These are phyloP conservation scores for Colletotrichum plurivorum DNA, from an alignment of 2,329 filamentous ascomycete species.

Conservation along the genomic window DNA sequence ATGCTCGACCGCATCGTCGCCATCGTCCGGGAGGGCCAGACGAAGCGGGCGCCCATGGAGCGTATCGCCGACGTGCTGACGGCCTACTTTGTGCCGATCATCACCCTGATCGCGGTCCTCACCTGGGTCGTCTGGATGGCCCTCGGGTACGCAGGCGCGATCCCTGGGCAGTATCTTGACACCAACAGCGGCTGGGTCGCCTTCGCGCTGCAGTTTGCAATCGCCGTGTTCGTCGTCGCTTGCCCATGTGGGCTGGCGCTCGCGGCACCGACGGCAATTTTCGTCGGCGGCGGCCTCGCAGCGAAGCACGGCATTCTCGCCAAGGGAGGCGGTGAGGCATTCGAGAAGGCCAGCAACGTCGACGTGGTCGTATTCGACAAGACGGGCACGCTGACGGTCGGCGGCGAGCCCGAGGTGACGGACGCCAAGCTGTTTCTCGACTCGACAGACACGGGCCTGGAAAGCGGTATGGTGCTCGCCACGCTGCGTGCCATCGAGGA, in stretches of 20 bases:
- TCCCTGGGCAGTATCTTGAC: slow-evolving; percentile 71
- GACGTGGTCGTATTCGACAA: slow-evolving; percentile 91
- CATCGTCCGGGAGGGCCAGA: slow-evolving; percentile 83
- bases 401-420: slow-evolving; percentile 80
- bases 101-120: slow-evolving; percentile 76
- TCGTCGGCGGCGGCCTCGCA: slow-evolving; percentile 85
- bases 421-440: slow-evolving; percentile 61
- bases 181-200: slow-evolving; percentile 76
- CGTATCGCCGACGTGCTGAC: slow-evolving; percentile 81
- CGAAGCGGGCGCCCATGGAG: slow-evolving; percentile 81
- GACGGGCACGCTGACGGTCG: slow-evolving; percentile 84
- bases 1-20: slow-evolving; percentile 87
- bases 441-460: slow-evolving; percentile 42
- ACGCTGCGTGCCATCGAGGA: slow-evolving; percentile 75
- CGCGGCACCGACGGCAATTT: slow-evolving; percentile 88
- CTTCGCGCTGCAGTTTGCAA: slow-evolving; percentile 86
- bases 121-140: slow-evolving; percentile 82
- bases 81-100: slow-evolving; percentile 81
- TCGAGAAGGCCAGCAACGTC: slow-evolving; percentile 84
- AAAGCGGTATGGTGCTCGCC: slow-evolving; percentile 57
- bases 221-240: slow-evolving; percentile 88
- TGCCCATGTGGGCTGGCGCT: slow-evolving; percentile 88
- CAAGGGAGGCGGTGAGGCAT: slow-evolving; percentile 87
- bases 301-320: slow-evolving; percentile 85
- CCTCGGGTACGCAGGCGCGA: slow-evolving; percentile 70